Base-by-base conservation (phyloP, 129 eudicot species). In the Logfia minima region DNA sequence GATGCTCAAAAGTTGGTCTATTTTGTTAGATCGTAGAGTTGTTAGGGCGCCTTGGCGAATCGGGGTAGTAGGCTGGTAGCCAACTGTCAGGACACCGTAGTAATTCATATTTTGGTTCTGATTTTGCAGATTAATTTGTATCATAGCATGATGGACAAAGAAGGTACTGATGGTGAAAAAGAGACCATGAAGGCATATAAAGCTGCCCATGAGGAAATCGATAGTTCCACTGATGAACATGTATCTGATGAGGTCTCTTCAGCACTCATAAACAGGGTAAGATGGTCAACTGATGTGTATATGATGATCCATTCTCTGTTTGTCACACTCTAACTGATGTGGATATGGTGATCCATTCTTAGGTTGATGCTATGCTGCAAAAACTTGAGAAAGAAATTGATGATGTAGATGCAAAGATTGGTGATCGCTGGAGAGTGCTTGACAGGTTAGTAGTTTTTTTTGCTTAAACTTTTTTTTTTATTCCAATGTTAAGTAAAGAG, bases 321-420 rank as follows among this genome's bases (percentile, higher is more conserved):
- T 66, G 51, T 28, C 14, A 7, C 53, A 5, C 16, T 66, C 62
- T 37, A 66, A 58, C 37, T 66, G 45, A 68, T 6, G 5, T 55
- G 29, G 9, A 66, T 74, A 34, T 68, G 23, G 16, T 48, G 19
- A n/a, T 71, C 22, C 62, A 21, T 41, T 10, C 77, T 69, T 85
- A 95, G 99, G 97, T 95, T 74, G 99, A 91, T 84, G 92, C 97
- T 56, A 95, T 95, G 96, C 94, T 95, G 66, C 94, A 95, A 77
- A 91, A 89, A 61, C 99, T 95, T 80, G 99, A 95, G 86, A 91
- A 91, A 71, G 99, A 95, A 79, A 91, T 95, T 66, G 99, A 95
- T 92, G 99, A 89, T 60, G 99, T 95, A 72, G 99, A 95, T 88
- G 96, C 94, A 21, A 87, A 89, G 79, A 95, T 95, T 75, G 99